Evolutionary conservation across 805 yeast genomes (phyloP).

Genomic region (Yamadazyma tumulicola): DNA sequence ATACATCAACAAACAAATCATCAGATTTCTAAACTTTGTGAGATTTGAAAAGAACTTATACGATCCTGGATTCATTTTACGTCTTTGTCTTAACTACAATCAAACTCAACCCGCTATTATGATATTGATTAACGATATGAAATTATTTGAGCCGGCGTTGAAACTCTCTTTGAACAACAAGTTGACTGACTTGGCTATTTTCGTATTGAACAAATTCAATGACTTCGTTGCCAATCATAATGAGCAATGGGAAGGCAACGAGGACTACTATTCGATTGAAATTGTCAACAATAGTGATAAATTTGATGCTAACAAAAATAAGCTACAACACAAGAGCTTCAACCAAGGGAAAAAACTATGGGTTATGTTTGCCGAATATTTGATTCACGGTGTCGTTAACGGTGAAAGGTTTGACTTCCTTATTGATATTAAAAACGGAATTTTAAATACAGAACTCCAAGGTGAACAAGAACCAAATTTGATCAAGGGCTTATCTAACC

Average conservation of each 20-base stretch:
- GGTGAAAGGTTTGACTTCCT: conserved; percentile 17
- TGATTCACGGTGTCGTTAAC: conserved; percentile 33
- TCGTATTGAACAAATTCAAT: conserved; percentile 31
- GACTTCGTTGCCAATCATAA: conserved; percentile 15
- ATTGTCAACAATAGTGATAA: conserved; percentile 30
- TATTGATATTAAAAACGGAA: conserved; percentile 1
- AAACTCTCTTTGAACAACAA: conserved; percentile 63
- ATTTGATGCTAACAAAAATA: conserved; percentile 21
- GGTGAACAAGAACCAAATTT: conserved; percentile 3
- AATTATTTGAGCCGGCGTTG: conserved; percentile 77
- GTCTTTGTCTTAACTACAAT: conserved; percentile 62
- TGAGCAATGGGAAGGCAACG: conserved; percentile 4
- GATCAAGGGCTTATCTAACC: conserved; percentile 13
- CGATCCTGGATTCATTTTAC: conserved; percentile 70
- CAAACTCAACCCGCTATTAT: conserved; percentile 65
- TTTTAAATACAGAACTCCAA: no score
- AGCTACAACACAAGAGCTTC: conserved; percentile 32
- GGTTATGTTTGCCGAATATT: conserved; percentile 58
- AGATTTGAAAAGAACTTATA: conserved; percentile 30
- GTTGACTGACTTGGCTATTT: conserved; percentile 51
- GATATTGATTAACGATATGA: conserved; percentile 62
- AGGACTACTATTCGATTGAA: conserved; percentile 2
- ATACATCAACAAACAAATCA: conserved; percentile 25
- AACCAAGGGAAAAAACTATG: conserved; percentile 65
- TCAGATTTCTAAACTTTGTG: conserved; percentile 25